Evolutionary conservation across 2,329 filamentous ascomycete genomes (phyloP), one percentile per base, ranked within the genome.

Genomic region (Eurotiales sp.): DNA sequence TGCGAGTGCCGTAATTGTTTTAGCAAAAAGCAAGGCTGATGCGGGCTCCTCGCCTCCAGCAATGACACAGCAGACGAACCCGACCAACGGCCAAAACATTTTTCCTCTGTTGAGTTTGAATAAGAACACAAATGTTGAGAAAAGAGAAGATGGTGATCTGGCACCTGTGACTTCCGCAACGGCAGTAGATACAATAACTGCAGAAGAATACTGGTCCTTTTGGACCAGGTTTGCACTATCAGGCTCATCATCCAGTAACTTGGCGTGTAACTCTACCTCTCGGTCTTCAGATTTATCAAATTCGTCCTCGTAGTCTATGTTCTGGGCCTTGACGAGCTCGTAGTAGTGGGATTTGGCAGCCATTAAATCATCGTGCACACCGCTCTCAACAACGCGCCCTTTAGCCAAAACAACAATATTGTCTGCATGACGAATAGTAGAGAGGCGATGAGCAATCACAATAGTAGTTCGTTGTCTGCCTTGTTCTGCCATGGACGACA

Each of bases 21-120:
- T 95, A 62, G 90, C 86, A 62, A 96, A 95, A 70, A 97, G 86
- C 57, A 96, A 82, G 57, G 87, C 80, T 62, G 85, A 81, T 0
- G 80, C 82, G 8, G 88, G 88, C 64, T 95, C 90, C 44, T 86
- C 90, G 54, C 83, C 85, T 67, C 90, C 91, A 54, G 86, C 87
- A 56, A 96, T 83, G 63, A 86, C 77, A 22, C 86, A 84, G 65
- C 85, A 90, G 66, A 86, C 63, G 14, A 95, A 73, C 8, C 89
- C 91, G 52, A 86, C 55, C 2, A 85, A 25, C 88, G 95, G 91
- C 32, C 83, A 73, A n/a, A 77, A 73, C 77, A 80, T 82, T 65
- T 96, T 90, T 0, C 77, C 68, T 49, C 69, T 78, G 72, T 96
- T 96, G 76, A 95, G 95, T 3, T 81, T 83, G 30, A 77, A 83